Base-by-base conservation (phyloP, 345 rosid species). In the Turnera subulata region DNA sequence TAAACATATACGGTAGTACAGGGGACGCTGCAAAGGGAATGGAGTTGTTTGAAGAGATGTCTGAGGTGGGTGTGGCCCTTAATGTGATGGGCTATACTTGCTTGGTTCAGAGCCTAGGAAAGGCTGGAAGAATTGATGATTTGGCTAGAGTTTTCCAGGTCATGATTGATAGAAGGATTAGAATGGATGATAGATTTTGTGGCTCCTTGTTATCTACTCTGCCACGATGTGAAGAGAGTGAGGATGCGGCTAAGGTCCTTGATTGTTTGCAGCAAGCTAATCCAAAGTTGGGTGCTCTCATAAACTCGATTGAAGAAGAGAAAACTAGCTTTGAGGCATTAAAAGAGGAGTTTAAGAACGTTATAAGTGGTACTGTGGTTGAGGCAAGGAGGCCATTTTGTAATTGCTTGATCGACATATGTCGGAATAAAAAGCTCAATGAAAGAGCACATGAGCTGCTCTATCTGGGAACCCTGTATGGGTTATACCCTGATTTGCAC, bases 71-170 rank as follows among this genome's bases (percentile, higher is more conserved):
- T 9, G 58, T 86, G 50, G 81, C 63, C 55, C 66, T 83, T 53
- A 92, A 92, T 72, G 93, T 92, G 21, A 92, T 89, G 98, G 96
- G 96, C 12, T 76, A 83, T 38, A 86, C 96, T 62, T 92, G 93
- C 66, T 87, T 89, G 73, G 73, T 89, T 15, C 96, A 82, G 67
- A 81, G 95, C 74, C 65, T 84, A 49, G 95, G 95, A 55, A 92
- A 81, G 72, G 87, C 84, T 6, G 33, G 79, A 60, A 78, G 85
- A 73, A 74, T 86, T 0, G 80, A 81, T 67, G 91, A 84, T 69
- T 61, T 86, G 65, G 86, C 83, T 35, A 72, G 59, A 51, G 93
- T 86, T 51, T 89, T 84, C 55, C 60, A 45, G 53, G 60, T 74
- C 10, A 66, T 86, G 0, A 51, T 89, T 24, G 54, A 67, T 32